phyloP scores from a whole-genome alignment of 1,284 basidiomycete species.

The Ustilago vetiveriae region DNA sequence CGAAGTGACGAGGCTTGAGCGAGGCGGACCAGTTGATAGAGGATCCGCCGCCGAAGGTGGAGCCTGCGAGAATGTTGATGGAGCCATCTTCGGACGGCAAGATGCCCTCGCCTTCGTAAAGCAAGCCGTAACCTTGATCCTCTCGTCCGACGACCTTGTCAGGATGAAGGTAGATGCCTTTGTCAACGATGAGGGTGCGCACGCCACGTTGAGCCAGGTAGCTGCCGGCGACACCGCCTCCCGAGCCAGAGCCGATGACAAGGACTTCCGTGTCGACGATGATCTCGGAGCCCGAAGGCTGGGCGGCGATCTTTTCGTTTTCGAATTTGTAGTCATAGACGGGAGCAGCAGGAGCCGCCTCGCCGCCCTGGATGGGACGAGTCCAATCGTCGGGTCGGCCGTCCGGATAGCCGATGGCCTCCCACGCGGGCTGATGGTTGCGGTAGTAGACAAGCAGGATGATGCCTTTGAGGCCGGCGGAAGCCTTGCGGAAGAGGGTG shows the following conservation, averaged over 20 bases:
- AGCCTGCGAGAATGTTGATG: slow-evolving; percentile 68
- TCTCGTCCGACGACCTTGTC: slow-evolving; percentile 65
- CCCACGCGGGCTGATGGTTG: slow-evolving; percentile 53
- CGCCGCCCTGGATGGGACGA: slow-evolving; percentile 19
- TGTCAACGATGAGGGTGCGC: slow-evolving; percentile 69
- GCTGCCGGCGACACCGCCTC: slow-evolving; percentile 68
- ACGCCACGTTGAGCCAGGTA: slow-evolving; percentile 67
- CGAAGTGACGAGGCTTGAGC: slow-evolving; percentile 67
- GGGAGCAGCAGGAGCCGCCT: slow-evolving; percentile 22
- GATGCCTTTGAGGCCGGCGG: slow-evolving; percentile 57
- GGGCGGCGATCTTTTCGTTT: slow-evolving; percentile 58
- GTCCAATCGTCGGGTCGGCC: slow-evolving; percentile 59
- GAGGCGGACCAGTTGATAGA: slow-evolving; percentile 71
- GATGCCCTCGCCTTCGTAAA: slow-evolving; percentile 68
- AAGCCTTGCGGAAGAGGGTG: slow-evolving; percentile 58
- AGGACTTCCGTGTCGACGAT: slow-evolving; percentile 63
- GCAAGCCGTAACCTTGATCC: slow-evolving; percentile 64
- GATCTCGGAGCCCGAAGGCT: slow-evolving; percentile 47
- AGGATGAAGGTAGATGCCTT: slow-evolving; percentile 68
- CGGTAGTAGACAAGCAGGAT: slow-evolving; percentile 60
- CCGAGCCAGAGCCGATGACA: slow-evolving; percentile 69
- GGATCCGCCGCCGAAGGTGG: slow-evolving; percentile 70
- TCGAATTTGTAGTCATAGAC: slow-evolving; percentile 61
- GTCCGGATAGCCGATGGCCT: slow-evolving; percentile 63
- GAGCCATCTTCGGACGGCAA: slow-evolving; percentile 67